Evolutionary conservation across 192 early-diverging fungal species (phyloP), one percentile per base, ranked within the genome.

Genomic region (Backusella australiensis): DNA sequence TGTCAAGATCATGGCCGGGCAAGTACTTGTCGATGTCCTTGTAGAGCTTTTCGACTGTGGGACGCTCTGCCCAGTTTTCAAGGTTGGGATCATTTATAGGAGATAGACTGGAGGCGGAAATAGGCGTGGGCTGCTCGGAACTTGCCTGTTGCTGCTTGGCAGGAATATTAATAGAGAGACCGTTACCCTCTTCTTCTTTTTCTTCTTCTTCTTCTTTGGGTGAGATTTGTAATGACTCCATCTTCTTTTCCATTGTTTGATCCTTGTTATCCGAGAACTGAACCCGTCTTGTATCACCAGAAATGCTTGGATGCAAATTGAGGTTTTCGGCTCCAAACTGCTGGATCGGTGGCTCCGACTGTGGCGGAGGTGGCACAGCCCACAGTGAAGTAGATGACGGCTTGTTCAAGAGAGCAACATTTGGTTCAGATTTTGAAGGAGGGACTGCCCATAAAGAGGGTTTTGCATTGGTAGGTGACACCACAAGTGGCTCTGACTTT

Each of bases 1-100:
- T 83, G 73, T 94, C 93, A 59, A 94, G 77, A 72, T 94, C 91
- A 56, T 93, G 90, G n/a, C 83, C 88, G 32, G 91, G 92, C 75
- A 94, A 91, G 74, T 90, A 94, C 75, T 88, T 82, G 46, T 91
- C 91, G 67, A 93, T 82, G 71, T 93, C 86, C 59, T 91, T 86
- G 29, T 85, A 86, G 66, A 94, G 86, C 44, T 87, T 85, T 34
- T 93, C 91, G 3, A 90, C 80, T 0, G 91, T 88, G 8, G 93
- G 93, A 19, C 93, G 85, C 34, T 85, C 85, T 7, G 81, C 81
- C 88, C 86, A 89, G 19, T 83, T 83, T 74, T 79, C 82, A 26
- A 80, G 23, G 39, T 76, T 46, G 17, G 52, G 32, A 7, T 32
- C 21, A 1, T 36, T 38, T 36, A 35, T 23, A 3, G 68, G 49